Evolutionary conservation across 768 basidiomycete genomes (phyloP), one percentile per base, ranked within the genome.

Genomic region (Baorangia bicolor): DNA sequence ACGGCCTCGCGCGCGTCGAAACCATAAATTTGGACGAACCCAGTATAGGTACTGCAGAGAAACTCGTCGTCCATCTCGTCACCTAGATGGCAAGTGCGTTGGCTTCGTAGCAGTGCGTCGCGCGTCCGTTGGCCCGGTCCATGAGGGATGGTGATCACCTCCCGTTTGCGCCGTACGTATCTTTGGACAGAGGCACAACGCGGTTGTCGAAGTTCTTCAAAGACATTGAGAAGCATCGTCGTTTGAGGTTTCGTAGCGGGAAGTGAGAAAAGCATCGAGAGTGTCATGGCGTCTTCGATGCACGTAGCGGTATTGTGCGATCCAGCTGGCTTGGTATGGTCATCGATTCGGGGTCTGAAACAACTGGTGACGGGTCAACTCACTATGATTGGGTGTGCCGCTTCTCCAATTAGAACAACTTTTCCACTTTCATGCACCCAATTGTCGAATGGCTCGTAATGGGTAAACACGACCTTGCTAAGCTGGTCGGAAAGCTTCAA

Each of bases 231-330:
- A 41, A 87, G 67, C 50, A 77, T 74, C 2, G 77, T 63, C 3
- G 86, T 71, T 51, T 86, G 80, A 4, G 72, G 66, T 51, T 67
- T 69, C 47, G 71, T 61, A 18, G 75, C 73, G 5, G 86, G 74
- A 35, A 78, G 74, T 5, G 81, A 75, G 63, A 87, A 86, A 11
- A 86, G 75, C 28, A 72, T 74, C 7, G 81, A 82, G 38, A 86
- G 70, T 0, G 81, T 81, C 64, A 82, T 79, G 0, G 84, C 84
- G 60, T 87, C 86, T 66, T 87, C 86, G 35, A 86, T 74, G 2
- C 74, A 74, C 50, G 82, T 68, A 3, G 76, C 72, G 0, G 76
- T 69, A 28, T 76, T 77, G 56, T 84, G 79, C 20, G 78, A 75
- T 7, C 75, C 75, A 31, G 74, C 75, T 11, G 84, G 83, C 84